Conservation (phyloP, 768 basidiomycete species). For the Boletus coccyginus region DNA sequence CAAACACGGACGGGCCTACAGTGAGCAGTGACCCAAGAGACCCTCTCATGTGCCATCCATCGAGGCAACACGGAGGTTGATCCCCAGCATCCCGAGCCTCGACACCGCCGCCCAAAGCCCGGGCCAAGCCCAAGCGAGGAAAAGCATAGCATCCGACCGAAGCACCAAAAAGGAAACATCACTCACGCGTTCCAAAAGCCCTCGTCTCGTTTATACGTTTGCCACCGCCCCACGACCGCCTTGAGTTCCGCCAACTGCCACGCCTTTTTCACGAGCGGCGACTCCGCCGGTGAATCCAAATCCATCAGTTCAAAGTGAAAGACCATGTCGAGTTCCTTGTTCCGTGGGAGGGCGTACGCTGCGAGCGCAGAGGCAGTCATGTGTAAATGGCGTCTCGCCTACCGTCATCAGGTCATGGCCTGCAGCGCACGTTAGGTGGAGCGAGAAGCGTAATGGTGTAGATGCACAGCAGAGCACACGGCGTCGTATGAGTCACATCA, state of each 20-base stretch:
- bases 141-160: conserved; percentile 1
- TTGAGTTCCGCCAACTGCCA: conserved; percentile 58
- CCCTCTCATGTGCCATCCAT: conserved; percentile 18
- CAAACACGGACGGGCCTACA: conserved; percentile 14
- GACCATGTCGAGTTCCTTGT: conserved; percentile 63
- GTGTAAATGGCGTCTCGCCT: conserved; percentile 61
- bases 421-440: conserved; percentile 24
- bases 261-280: conserved; percentile 39
- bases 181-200: conserved; percentile 69
- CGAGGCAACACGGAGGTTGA: neutral
- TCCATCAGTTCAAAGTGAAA: conserved; percentile 66
- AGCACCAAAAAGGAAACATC: neutral
- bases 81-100: neutral
- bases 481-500: conserved; percentile 6
- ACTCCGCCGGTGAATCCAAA: conserved; percentile 46
- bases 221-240: conserved; percentile 49
- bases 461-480: neutral
- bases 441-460: neutral
- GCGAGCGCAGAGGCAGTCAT: conserved; percentile 50
- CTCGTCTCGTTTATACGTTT: conserved; percentile 50
- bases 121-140: neutral
- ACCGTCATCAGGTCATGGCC: conserved; percentile 62
- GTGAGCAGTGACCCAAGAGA: neutral
- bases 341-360: conserved; percentile 51
- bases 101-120: neutral